Evolutionary conservation across 768 basidiomycete species (phyloP), one percentile per base, ranked within the genome.

Genomic region (Auriculariales sp.): DNA sequence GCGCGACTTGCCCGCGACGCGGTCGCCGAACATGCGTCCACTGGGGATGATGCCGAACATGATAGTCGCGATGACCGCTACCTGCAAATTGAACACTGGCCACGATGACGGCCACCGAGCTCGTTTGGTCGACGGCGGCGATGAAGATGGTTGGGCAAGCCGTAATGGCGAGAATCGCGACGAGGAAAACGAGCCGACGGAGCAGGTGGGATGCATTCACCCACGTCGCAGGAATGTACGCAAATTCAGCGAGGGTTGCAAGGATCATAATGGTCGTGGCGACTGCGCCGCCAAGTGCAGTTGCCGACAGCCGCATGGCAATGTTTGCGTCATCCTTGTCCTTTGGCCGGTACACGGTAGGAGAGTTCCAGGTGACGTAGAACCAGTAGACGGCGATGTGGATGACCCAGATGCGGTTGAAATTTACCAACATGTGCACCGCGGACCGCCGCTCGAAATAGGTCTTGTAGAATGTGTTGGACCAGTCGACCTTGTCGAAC

Each of bases 221-320:
- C 95, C 95, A 98, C 7, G 89, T 97, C 3, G 93, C 95, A 22
- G 94, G 94, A 57, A 97, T 94, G 71, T 94, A 95, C 48, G 83
- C 80, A 63, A 93, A 98, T 65, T 99, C 95, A 55, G 89, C 88
- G 25, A 94, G 61, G 22, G 94, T 98, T 34, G 93, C 95, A 49
- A 75, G 64, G 53, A 97, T 82, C 92, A 94, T 94, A 72, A 99
- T 95, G 50, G 78, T 46, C 6, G 91, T 91, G 12, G 94, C 81
- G 49, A 98, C 91, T 7, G 84, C 89, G 48, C 95, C 95, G 48
- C 95, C 95, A n/a, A 99, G 75, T 14, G 91, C 95, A 12, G 83
- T 81, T 30, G 90, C 90, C 22, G 90, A 91, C 91, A 90, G 97
- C 3, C 82, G 82, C 91, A 98, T 93, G 10, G 86, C 78, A 3